These are phyloP conservation scores for Peniophora sp. DNA, from an alignment of 1,284 basidiomycete genomes.

Conservation along the genomic window DNA sequence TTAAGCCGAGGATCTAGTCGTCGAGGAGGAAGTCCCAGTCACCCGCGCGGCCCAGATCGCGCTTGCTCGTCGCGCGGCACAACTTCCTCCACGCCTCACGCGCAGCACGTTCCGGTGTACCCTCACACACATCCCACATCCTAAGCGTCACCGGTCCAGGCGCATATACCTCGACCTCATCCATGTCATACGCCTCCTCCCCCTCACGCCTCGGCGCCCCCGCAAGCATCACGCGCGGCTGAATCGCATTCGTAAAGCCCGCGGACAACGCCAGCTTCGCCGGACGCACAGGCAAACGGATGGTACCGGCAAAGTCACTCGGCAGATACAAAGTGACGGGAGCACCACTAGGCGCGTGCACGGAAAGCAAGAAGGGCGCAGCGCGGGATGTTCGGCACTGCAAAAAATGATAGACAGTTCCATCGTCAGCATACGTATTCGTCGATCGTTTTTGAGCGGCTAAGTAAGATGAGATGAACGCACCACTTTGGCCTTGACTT, in stretches of 20 bases:
- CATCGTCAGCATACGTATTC: slow-evolving; percentile 4
- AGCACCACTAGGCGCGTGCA: slow-evolving; percentile 45
- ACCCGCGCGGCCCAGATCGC: slow-evolving; percentile 25
- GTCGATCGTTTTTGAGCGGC: neutral
- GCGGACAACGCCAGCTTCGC: slow-evolving; percentile 53
- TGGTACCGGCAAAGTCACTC: slow-evolving; percentile 65
- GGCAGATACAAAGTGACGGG: slow-evolving; percentile 68
- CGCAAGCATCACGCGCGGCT: slow-evolving; percentile 51
- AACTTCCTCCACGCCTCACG: slow-evolving; percentile 55
- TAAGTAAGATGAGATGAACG: slow-evolving; percentile 22
- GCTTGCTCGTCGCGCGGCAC: slow-evolving; percentile 39
- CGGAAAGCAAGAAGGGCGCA: slow-evolving; percentile 56
- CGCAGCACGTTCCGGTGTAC: slow-evolving; percentile 51
- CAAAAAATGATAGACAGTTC: neutral
- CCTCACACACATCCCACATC: slow-evolving; percentile 69
- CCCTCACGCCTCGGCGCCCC: slow-evolving; percentile 31
- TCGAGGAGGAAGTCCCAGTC: slow-evolving; percentile 76
- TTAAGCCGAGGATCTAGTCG: slow-evolving; percentile 31
- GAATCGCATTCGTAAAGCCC: slow-evolving; percentile 63
- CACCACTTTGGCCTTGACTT: slow-evolving; percentile 65
- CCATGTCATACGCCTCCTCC: slow-evolving; percentile 25
- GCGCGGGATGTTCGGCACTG: slow-evolving; percentile 62
- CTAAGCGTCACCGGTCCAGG: slow-evolving; percentile 54
- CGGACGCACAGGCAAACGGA: slow-evolving; percentile 36
- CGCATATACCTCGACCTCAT: slow-evolving; percentile 56